Conservation (phyloP, 495 filamentous ascomycete genomes). For the Annulohypoxylon maeteangense region DNA sequence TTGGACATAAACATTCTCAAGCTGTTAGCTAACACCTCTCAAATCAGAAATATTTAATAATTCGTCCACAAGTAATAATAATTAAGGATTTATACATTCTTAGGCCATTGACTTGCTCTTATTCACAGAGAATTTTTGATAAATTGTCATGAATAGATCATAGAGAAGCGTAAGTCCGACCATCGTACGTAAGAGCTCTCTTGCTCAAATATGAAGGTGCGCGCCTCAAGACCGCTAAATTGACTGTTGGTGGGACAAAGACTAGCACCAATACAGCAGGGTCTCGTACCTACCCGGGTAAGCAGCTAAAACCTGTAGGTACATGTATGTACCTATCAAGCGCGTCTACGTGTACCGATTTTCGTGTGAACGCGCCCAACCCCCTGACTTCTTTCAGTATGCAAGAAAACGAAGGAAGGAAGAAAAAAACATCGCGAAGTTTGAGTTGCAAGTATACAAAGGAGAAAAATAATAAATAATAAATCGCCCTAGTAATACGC, state of each 20-base stretch:
- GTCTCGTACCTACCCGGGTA: constrained; percentile 13
- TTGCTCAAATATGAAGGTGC: not conserved
- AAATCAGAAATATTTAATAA: not conserved
- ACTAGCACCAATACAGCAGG: constrained; percentile 12
- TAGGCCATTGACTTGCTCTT: too few relatives aligned
- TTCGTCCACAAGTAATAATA: not conserved
- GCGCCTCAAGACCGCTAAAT: not conserved
- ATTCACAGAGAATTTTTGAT: too few relatives aligned
- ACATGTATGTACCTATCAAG: constrained; percentile 28
- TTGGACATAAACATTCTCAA: constrained; percentile 4
- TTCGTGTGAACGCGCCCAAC: constrained; percentile 35
- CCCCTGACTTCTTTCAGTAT: constrained; percentile 21
- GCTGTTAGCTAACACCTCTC: not conserved
- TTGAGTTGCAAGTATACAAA: constrained; percentile 10
- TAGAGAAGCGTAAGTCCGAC: too few relatives aligned
- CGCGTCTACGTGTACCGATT: constrained; percentile 33
- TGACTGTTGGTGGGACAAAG: constrained; percentile 15
- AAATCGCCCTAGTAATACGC: constrained; percentile 18
- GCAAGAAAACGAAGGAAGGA: not conserved
- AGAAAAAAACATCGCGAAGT: constrained; percentile 31
- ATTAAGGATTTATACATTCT: too few relatives aligned
- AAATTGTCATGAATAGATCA: too few relatives aligned
- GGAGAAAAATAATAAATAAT: constrained; percentile 27
- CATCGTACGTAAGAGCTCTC: not conserved
- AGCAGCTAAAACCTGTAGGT: constrained; percentile 16